Base-by-base conservation (phyloP, 176 grass and related monocot species). In the Carex kokanica region DNA sequence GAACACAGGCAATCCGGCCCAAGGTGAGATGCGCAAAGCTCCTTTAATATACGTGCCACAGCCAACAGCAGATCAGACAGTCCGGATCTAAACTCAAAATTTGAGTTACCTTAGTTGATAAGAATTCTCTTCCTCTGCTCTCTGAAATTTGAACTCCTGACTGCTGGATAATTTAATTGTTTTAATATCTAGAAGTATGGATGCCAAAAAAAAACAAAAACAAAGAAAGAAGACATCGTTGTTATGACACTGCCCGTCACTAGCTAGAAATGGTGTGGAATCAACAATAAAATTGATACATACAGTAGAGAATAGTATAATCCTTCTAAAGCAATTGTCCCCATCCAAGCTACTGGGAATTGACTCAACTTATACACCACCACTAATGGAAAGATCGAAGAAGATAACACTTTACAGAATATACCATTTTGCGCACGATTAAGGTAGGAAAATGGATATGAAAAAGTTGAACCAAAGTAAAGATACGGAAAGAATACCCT, bases 321-420 rank as follows among this genome's bases (percentile, higher is more conserved):
- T 63, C n/a, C 56, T 62, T 62, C 43, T 54, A 53, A 82, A 51
- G 59, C 11, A 82, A 17, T 82, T 20, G 78, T 81, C 58, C 78
- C 78, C 24, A 24, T 81, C 40, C 78, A 81, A 45, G 36, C 40
- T 53, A 63, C 55, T 81, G 17, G 60, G 60, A 40, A 64, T 81
- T 60, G 78, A 81, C 57, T 21, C 4, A 49, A 52, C 70, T 78
- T 34, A 32, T 56, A 63, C 41, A 43, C 8, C 78, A 24, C 78
- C 36, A 81, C 57, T 81, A 81, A 81, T 41, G 78, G 78, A 81
- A 81, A 81, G 60, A 32, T 56, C 17, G 27, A 81, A 81, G 78
- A 64, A 81, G 78, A 81, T 81, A 62, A 27, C 78, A 62, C 21
- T 45, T 81, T 43, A 58, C 78, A 60, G 45, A 36, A 64, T 61